Conservation (phyloP, 805 yeast genomes). For the Lipomyces yamadae region DNA sequence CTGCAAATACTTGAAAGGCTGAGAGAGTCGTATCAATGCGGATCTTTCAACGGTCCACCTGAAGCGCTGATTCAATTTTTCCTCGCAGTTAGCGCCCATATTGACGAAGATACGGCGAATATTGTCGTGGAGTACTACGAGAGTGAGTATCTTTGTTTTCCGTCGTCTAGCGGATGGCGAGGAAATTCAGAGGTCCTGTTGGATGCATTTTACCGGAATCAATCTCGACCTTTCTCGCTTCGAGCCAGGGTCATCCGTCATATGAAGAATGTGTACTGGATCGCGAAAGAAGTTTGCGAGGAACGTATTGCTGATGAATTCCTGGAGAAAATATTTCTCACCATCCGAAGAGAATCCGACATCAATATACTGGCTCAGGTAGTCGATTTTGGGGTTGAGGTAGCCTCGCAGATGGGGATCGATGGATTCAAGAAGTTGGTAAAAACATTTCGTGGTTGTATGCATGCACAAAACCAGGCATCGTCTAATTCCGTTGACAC, state of each 20-base stretch:
- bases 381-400: constrained; percentile 40
- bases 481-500: background rate
- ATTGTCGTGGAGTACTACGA: constrained; percentile 56
- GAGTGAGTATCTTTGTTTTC: constrained; percentile 58
- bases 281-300: constrained; percentile 46
- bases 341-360: constrained; percentile 42
- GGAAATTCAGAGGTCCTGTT: constrained; percentile 53
- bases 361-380: constrained; percentile 44
- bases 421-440: constrained; percentile 18
- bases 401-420: constrained; percentile 35
- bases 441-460: constrained; percentile 33
- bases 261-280: constrained; percentile 48
- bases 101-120: constrained; percentile 49
- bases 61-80: constrained; percentile 52
- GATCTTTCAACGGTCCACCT: constrained; percentile 51
- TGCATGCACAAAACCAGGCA: constrained; percentile 42
- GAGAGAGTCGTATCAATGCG: constrained; percentile 46
- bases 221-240: constrained; percentile 37
- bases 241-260: constrained; percentile 41
- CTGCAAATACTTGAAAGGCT: constrained; percentile 42
- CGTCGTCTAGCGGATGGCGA: constrained; percentile 58
- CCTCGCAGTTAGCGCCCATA: constrained; percentile 46
- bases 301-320: constrained; percentile 45
- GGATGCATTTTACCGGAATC: constrained; percentile 51
- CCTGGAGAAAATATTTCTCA: constrained; percentile 46